These are phyloP conservation scores for Mycosarcoma mackinlayi DNA, from an alignment of 1,284 basidiomycete species.

Conservation along the genomic window DNA sequence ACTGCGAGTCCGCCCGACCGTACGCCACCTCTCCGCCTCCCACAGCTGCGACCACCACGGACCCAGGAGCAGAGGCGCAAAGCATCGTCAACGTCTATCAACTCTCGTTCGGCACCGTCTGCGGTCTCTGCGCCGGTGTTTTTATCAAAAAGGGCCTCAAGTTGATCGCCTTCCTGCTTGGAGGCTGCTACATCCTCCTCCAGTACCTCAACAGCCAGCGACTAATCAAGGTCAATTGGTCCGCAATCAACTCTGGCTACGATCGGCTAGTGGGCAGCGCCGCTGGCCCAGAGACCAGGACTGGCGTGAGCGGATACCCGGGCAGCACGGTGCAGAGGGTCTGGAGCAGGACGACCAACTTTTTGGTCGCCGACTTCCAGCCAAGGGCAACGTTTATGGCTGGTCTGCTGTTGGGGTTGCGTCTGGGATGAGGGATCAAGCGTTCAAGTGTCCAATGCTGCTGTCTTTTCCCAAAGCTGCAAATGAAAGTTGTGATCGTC, in stretches of 20 bases:
- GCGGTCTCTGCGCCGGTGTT: slow-evolving; percentile 85
- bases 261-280: slow-evolving; percentile 78
- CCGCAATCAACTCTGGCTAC: slow-evolving; percentile 73
- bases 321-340: slow-evolving; percentile 70
- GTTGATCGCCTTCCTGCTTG: slow-evolving; percentile 81
- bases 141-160: slow-evolving; percentile 94
- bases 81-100: slow-evolving; percentile 83
- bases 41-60: slow-evolving; percentile 15
- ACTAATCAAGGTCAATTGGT: slow-evolving; percentile 85
- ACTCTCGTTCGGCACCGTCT: slow-evolving; percentile 85
- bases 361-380: slow-evolving; percentile 92
- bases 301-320: slow-evolving; percentile 72
- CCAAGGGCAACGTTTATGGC: slow-evolving; percentile 73
- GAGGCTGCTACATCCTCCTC: slow-evolving; percentile 70
- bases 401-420: slow-evolving; percentile 71
- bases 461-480: no score
- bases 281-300: slow-evolving; percentile 72
- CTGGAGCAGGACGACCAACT: slow-evolving; percentile 81
- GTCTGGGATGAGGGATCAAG: slow-evolving; percentile 69
- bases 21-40: slow-evolving; percentile 25
- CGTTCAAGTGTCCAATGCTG: no score
- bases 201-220: slow-evolving; percentile 63
- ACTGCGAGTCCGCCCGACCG: slow-evolving; percentile 32
- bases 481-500: not conserved
- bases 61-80: slow-evolving; percentile 72